Base-by-base conservation (phyloP, 495 filamentous ascomycete genomes). In the Lasiosphaeria ovina region DNA sequence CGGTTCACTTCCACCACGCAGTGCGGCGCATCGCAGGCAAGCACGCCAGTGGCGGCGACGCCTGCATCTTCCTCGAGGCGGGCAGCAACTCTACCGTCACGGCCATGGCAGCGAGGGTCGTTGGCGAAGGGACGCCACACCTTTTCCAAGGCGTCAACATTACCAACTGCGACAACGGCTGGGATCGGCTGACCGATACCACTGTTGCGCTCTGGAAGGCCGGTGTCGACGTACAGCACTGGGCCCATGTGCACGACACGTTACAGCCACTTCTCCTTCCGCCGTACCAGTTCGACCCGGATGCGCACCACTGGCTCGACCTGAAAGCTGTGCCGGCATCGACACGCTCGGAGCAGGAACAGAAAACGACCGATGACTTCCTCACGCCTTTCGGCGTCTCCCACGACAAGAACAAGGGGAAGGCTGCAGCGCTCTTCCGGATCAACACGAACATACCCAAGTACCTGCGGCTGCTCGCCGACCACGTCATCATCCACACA, bases 1-100 rank as follows among this genome's bases (percentile, higher is more conserved):
- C 83, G 0, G 83, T 86, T 0, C 81, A 72, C 58, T 85, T 85
- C 63, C 51, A 66, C 12, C 68, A 81, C 6, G 82, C 82, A 0
- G 62, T 85, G 0, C 63, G 77, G 42, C 65, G 81, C 24, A 47
- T 42, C 38, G 38, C 3, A 2, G 8, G 24, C 64, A 84, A 1
- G 63, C 75, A 1, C 54, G 72, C 11, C 51, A 68, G 9, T 68
- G 74, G 42, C 62, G 38, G 65, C 0, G 35, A 66, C 0, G 66
- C 64, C 8, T 42, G 38, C 10, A 69, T 79, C 16, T 85, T 73
- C 66, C 67, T 85, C 0, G 83, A 86, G 59, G 81, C 81, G 12
- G 82, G 83, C 0, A 80, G 80, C 3, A 72, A 71, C 54, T 80
- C 81, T 0, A 74, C 76, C 2, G 72, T 85, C 17, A 82, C 76